These are phyloP conservation scores for Ceratobasidium sp. DNA, from an alignment of 1,284 basidiomycete genomes.

Conservation along the genomic window DNA sequence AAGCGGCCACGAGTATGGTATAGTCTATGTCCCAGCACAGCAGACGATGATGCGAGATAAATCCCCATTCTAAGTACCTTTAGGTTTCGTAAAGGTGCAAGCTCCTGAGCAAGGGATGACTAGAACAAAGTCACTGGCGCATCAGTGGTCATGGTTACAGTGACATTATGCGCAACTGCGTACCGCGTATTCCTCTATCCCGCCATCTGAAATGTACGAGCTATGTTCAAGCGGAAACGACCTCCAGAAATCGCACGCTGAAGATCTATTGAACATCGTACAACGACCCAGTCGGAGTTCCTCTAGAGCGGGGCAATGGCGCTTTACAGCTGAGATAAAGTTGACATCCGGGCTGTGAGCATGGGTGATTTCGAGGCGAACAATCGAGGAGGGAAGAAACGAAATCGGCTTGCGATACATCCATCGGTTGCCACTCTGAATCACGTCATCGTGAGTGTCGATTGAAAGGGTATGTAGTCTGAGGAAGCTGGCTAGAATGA, in stretches of 20 bases:
- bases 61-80: constrained; percentile 23
- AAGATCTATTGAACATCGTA: constrained; percentile 27
- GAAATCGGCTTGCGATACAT: constrained; percentile 6
- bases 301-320: constrained; percentile 12
- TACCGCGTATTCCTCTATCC: constrained; percentile 37
- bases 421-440: background rate
- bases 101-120: constrained; percentile 18
- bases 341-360: constrained; percentile 29
- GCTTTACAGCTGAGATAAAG: constrained; percentile 20
- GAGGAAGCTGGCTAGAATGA: background rate
- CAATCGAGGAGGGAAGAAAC: constrained; percentile 18
- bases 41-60: constrained; percentile 25
- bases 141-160: background rate
- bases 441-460: constrained; percentile 11
- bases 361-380: constrained; percentile 6
- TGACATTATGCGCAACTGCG: background rate
- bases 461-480: constrained; percentile 11
- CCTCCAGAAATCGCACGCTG: constrained; percentile 27
- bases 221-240: constrained; percentile 25
- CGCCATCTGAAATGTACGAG: constrained; percentile 30
- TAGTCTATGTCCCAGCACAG: constrained; percentile 34
- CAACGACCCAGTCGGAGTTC: constrained; percentile 31
- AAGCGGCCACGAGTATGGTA: constrained; percentile 13
- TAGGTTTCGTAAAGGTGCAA: constrained; percentile 3
- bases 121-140: background rate